These are phyloP conservation scores for Sherardia arvensis DNA, from an alignment of 257 asterid genomes.

Conservation along the genomic window DNA sequence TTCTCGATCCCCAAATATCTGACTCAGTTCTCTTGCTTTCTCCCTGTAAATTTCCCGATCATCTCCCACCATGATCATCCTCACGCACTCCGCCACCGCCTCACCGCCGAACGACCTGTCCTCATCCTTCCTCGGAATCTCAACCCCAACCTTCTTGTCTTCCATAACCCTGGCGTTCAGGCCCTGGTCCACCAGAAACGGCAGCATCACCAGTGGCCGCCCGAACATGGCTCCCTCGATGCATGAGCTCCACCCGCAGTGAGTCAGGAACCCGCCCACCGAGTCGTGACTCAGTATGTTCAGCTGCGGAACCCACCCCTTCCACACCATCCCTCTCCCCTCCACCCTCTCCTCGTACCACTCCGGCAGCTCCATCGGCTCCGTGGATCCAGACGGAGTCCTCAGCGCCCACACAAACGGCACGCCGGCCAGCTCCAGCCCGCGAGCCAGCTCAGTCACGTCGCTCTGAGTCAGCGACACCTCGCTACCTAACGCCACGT, in stretches of 20 bases:
- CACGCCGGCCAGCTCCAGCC: constrained; percentile 6
- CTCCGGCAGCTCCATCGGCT: background rate
- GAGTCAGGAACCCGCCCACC: constrained; percentile 12
- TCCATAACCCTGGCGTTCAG: constrained; percentile 12
- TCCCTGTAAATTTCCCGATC: constrained; percentile 10
- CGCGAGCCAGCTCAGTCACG: background rate
- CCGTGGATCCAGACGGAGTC: background rate
- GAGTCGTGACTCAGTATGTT: constrained; percentile 8
- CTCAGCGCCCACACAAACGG: constrained; percentile 12
- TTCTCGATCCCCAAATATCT: constrained; percentile 11
- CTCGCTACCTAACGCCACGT: constrained; percentile 15
- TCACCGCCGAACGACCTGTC: constrained; percentile 10
- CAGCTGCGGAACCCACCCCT: constrained; percentile 16
- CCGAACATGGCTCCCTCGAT: constrained; percentile 3
- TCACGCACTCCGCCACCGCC: constrained; percentile 15
- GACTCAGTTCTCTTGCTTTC: constrained; percentile 10
- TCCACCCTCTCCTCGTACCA: constrained; percentile 11
- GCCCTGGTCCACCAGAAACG: constrained; percentile 7
- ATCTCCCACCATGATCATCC: constrained; percentile 4
- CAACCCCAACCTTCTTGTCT: constrained; percentile 7
- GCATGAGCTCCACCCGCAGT: constrained; percentile 17
- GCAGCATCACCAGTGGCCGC: constrained; percentile 4
- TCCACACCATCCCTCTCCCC: constrained; percentile 10
- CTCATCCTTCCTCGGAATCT: constrained; percentile 4
- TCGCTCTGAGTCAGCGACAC: background rate